These are phyloP conservation scores for Phytophthora nicotianae DNA, from an alignment of 352 stramenopile genomes.

Conservation along the genomic window DNA sequence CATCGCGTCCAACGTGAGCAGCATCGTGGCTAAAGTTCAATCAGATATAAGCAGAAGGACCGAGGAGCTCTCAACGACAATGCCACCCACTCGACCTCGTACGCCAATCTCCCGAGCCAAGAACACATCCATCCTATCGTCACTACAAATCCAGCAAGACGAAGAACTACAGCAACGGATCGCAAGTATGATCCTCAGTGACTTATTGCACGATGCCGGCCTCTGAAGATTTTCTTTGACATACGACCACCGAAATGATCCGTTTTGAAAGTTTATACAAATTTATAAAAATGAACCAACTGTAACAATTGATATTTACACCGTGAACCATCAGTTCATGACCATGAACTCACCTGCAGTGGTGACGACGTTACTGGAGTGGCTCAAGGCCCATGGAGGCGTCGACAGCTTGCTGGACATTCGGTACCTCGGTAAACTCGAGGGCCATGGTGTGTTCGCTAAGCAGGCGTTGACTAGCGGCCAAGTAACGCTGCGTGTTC, in stretches of 20 bases:
- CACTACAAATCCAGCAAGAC: constrained; percentile 32
- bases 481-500: constrained; percentile 54
- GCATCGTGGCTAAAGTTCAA: constrained; percentile 28
- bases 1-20: constrained; percentile 19
- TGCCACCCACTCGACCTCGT: constrained; percentile 7
- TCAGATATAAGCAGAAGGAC: constrained; percentile 22
- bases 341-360: constrained; percentile 35
- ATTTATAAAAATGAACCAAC: constrained; percentile 12
- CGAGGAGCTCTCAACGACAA: constrained; percentile 4
- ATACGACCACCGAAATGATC: constrained; percentile 20
- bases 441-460: constrained; percentile 61
- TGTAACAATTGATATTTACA: constrained; percentile 13
- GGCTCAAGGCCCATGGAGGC: constrained; percentile 40
- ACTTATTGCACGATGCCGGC: constrained; percentile 29
- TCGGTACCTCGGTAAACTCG: constrained; percentile 40
- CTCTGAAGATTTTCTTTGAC: constrained; percentile 12
- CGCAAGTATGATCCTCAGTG: constrained; percentile 38
- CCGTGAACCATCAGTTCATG: constrained; percentile 20
- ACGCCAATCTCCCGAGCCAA: constrained; percentile 37
- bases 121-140: constrained; percentile 34
- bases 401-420: constrained; percentile 44
- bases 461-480: constrained; percentile 36
- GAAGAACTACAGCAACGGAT: constrained; percentile 42
- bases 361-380: constrained; percentile 40
- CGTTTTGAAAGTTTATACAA: constrained; percentile 17